Evolutionary conservation across 2,329 filamentous ascomycete genomes (phyloP), one percentile per base, ranked within the genome.

Genomic region (Coniochaeta ligniaria): DNA sequence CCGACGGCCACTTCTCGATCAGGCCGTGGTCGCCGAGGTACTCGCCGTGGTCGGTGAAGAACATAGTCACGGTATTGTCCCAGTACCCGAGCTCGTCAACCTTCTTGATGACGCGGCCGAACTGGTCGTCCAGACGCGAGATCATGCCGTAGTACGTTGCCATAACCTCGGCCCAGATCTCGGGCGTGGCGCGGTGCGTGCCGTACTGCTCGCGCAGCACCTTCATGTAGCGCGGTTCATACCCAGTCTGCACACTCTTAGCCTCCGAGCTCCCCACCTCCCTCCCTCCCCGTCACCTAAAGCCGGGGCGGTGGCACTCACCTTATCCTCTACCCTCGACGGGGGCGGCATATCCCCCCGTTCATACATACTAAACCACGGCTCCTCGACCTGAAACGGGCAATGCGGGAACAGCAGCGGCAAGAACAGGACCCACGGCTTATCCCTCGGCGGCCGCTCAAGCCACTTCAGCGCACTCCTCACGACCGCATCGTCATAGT

Each of bases 111-210:
- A 80, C 65, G 0, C 73, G 66, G 0, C 78, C 77, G 50, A 80
- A 80, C 60, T 80, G 77, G 31, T 78, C 72, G 60, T 80, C 77
- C 0, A 80, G 63, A 0, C 78, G 68, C 0, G 75, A 70, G 6
- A 79, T 78, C 76, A 80, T 80, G 17, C 78, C 78, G 59, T 76
- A 78, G 61, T 80, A 79, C 0, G 75, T 79, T 0, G 75, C 77
- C 36, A 70, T 75, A 26, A 80, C 70, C 63, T 80, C 78, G 17
- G 62, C 66, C 76, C 76, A 79, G 14, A 76, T 71, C 41, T 76
- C 76, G 3, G 68, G 64, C 0, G 75, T 79, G 0, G 77, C 76
- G 0, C 75, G 67, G 5, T 68, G 63, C 0, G 75, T 77, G 1
- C 74, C 75, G 50, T 78, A 77, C 0, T 66, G 67, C 22, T 72